Evolutionary conservation across 768 basidiomycete genomes (phyloP).

Genomic region (Exsudoporus frostii): DNA sequence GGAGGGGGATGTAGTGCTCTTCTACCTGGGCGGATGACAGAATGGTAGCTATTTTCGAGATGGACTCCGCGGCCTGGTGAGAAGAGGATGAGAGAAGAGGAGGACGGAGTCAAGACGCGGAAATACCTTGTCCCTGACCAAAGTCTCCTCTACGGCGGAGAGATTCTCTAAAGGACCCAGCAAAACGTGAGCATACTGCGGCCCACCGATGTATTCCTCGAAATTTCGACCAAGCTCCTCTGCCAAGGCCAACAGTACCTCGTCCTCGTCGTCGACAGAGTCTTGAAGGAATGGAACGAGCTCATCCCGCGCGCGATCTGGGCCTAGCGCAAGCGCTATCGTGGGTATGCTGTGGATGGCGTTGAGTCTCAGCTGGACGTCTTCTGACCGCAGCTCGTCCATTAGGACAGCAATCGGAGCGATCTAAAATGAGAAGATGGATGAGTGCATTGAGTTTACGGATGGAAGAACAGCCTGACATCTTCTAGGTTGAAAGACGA

Average conservation of each 20-base stretch:
- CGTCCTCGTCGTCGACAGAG: slow-evolving; percentile 99
- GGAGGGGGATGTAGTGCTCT: slow-evolving; percentile 85
- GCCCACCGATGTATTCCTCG: slow-evolving; percentile 92
- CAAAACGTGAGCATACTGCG: slow-evolving; percentile 79
- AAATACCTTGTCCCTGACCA: slow-evolving; percentile 93
- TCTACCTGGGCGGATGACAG: slow-evolving; percentile 81
- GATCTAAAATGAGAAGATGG: slow-evolving; percentile 48
- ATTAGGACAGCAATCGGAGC: slow-evolving; percentile 95
- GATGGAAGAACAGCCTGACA: slow-evolving; percentile 39
- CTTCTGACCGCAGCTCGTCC: slow-evolving; percentile 97
- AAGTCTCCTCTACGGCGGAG: slow-evolving; percentile 94
- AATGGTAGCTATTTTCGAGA: slow-evolving; percentile 80
- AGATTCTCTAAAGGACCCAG: slow-evolving; percentile 93
- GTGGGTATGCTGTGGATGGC: slow-evolving; percentile 97
- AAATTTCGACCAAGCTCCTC: slow-evolving; percentile 93
- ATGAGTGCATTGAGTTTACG: slow-evolving; percentile 16
- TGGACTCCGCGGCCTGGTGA: slow-evolving; percentile 87
- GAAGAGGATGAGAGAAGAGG: slow-evolving; percentile 6
- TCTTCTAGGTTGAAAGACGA: slow-evolving; percentile 64
- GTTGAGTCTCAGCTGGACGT: slow-evolving; percentile 92
- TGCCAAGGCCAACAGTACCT: slow-evolving; percentile 91
- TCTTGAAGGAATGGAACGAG: slow-evolving; percentile 97
- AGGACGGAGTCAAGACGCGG: neutral
- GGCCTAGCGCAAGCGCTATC: slow-evolving; percentile 93
- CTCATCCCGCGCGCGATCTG: slow-evolving; percentile 92